phyloP scores from a whole-genome alignment of 2,329 filamentous ascomycete species.

The Diplodia seriata region DNA sequence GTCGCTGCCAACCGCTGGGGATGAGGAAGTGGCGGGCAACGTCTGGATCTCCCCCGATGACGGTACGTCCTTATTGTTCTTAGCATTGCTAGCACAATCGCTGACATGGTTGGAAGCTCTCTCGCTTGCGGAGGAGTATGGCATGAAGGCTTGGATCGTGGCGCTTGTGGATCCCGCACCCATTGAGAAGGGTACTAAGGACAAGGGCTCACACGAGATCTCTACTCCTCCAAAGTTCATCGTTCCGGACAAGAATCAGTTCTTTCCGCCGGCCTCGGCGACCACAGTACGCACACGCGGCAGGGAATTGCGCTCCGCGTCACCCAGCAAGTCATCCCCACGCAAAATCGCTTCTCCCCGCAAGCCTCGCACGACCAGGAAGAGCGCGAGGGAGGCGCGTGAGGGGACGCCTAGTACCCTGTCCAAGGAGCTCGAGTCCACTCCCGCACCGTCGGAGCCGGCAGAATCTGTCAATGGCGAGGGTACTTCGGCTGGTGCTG shows the following conservation, averaged over 20 bases:
- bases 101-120: slow-evolving; percentile 64
- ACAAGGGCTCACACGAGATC: slow-evolving; percentile 74
- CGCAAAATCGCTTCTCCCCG: slow-evolving; percentile 61
- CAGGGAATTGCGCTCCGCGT: slow-evolving; percentile 66
- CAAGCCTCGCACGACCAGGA: slow-evolving; percentile 59
- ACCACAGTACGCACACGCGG: slow-evolving; percentile 46
- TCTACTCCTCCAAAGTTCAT: slow-evolving; percentile 82
- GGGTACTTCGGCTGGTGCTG: slow-evolving; percentile 48
- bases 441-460: slow-evolving; percentile 35
- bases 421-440: slow-evolving; percentile 43
- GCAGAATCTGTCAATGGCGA: slow-evolving; percentile 58
- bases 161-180: slow-evolving; percentile 90
- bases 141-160: slow-evolving; percentile 83
- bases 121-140: slow-evolving; percentile 83
- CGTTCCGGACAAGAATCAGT: slow-evolving; percentile 52
- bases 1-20: slow-evolving; percentile 77
- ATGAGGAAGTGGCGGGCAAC: slow-evolving; percentile 93
- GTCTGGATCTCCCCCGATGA: slow-evolving; percentile 88
- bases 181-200: slow-evolving; percentile 71
- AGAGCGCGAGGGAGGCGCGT: slow-evolving; percentile 42
- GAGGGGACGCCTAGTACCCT: slow-evolving; percentile 55
- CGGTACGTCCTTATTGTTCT: slow-evolving; percentile 54
- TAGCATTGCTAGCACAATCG: neutral
- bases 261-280: slow-evolving; percentile 44
- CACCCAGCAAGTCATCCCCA: slow-evolving; percentile 59